phyloP scores from a whole-genome alignment of 495 filamentous ascomycete genomes.

The Saxispiralis lemnorum region DNA sequence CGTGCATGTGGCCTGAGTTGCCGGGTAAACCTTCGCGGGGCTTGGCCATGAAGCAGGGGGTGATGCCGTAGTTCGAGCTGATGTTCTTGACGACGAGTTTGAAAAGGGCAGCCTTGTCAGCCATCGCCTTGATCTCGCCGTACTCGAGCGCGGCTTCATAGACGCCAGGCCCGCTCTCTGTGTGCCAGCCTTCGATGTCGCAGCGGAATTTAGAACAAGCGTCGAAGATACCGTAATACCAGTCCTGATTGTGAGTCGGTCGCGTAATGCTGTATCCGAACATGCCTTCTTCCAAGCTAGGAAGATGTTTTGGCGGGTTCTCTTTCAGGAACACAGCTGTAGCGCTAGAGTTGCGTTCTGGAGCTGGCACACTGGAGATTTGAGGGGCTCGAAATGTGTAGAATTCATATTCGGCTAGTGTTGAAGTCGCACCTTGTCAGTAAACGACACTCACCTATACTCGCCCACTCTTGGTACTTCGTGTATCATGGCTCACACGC shows the following conservation, averaged over 20 bases:
- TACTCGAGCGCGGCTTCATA: slow-evolving; percentile 90
- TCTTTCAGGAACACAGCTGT: slow-evolving; percentile 56
- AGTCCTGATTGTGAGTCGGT: slow-evolving; percentile 81
- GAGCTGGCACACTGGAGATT: slow-evolving; percentile 17
- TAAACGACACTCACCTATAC: slow-evolving; percentile 2
- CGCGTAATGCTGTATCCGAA: slow-evolving; percentile 93
- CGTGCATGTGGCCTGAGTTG: slow-evolving; percentile 88
- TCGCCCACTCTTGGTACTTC: no score
- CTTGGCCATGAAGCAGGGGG: slow-evolving; percentile 98
- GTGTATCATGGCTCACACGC: neutral
- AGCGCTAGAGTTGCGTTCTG: slow-evolving; percentile 46
- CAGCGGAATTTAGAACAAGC: slow-evolving; percentile 66
- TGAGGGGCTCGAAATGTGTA: slow-evolving; percentile 69
- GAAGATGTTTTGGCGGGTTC: slow-evolving; percentile 54
- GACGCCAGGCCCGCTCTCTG: slow-evolving; percentile 86
- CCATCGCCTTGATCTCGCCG: slow-evolving; percentile 67
- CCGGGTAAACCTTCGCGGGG: slow-evolving; percentile 76
- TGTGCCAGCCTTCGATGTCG: slow-evolving; percentile 90
- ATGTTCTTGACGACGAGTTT: slow-evolving; percentile 86
- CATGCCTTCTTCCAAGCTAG: slow-evolving; percentile 84
- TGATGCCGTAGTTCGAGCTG: slow-evolving; percentile 72
- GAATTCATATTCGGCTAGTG: slow-evolving; percentile 86
- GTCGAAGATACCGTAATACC: slow-evolving; percentile 81
- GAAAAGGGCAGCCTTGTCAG: slow-evolving; percentile 78
- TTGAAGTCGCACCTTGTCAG: slow-evolving; percentile 5